Base-by-base conservation (phyloP, 306 rosid genomes). In the Trifolium subterraneum region DNA sequence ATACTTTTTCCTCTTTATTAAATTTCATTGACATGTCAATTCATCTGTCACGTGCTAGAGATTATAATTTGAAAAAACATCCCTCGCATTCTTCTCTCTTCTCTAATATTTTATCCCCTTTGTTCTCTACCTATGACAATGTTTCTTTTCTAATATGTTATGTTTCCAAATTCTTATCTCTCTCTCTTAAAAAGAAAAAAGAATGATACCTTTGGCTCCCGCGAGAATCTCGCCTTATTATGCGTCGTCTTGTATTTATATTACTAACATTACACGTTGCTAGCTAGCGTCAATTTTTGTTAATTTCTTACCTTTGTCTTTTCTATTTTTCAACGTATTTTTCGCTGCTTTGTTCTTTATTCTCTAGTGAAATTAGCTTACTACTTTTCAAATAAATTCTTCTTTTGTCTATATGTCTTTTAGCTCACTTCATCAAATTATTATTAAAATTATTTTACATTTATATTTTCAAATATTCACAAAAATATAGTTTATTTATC, bases 221-320 rank as follows among this genome's bases (percentile, higher is more conserved):
- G 88, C 88, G 93, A 85, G 86, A 88, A 84, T 88, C 83, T 84
- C 90, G 93, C 87, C 88, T 79, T 81, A 67, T 64, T 78, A 36
- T 82, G 75, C 86, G 90, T 83, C 70, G 78, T 79, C 70, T 72
- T 80, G 69, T 80, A 31, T 4, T 4, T 58, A 58, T 65, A 76
- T 60, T 64, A 68, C 85, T 60, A 60, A 60, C 42, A 60, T 66
- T 45, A 75, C 70, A 68, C 82, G 54, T 74, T 55, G 33, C 73
- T 72, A 38, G 58, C 71, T 72, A 72, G 58, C 62, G 8, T 74
- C 69, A 36, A 41, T 23, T 65, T 68, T 86, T 80, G 69, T 77
- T 69, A 33, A 75, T 79, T 77, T 64, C 74, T 81, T 52, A 76
- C 39, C 48, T 80, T 82, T 85, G 83, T 80, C 84, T 58, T 65